phyloP scores from a whole-genome alignment of 805 yeast genomes.

The Cyberlindnera euphorbiae region DNA sequence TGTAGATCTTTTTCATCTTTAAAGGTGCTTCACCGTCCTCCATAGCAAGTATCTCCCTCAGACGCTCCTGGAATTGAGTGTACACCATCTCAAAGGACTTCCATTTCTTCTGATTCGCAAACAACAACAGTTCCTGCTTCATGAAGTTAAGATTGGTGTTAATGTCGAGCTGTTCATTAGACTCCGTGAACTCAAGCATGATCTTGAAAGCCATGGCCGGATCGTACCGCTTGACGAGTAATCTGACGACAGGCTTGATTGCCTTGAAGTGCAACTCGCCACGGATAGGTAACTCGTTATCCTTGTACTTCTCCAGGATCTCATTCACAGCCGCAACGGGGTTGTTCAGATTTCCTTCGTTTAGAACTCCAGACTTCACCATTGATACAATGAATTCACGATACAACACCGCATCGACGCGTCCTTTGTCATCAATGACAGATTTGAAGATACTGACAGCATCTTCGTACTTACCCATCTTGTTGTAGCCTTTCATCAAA shows the following conservation, averaged over 20 bases:
- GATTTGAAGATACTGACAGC: constrained; percentile 25
- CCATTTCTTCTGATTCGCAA: constrained; percentile 27
- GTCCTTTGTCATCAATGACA: constrained; percentile 23
- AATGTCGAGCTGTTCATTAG: constrained; percentile 24
- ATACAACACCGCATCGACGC: constrained; percentile 26
- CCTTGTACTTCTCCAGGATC: constrained; percentile 25
- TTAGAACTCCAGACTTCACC: constrained; percentile 26
- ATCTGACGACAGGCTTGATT: constrained; percentile 32
- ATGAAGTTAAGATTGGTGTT: constrained; percentile 23
- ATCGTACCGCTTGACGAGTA: constrained; percentile 26
- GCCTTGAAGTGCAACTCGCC: constrained; percentile 29
- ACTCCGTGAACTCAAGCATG: constrained; percentile 27
- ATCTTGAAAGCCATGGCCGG: constrained; percentile 30
- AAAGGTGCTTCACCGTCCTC: constrained; percentile 19
- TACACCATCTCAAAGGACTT: constrained; percentile 29
- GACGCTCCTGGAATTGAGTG: constrained; percentile 17
- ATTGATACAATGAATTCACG: constrained; percentile 28
- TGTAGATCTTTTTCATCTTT: constrained; percentile 24
- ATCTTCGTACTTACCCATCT: constrained; percentile 23
- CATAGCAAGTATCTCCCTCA: constrained; percentile 10
- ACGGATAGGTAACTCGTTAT: constrained; percentile 19
- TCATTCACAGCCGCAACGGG: constrained; percentile 29
- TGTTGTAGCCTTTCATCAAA: constrained; percentile 29
- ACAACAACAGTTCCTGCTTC: constrained; percentile 28
- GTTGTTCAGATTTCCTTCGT: constrained; percentile 25